Conservation (phyloP, 352 stramenopile genomes). For the Phytophthora idaei region DNA sequence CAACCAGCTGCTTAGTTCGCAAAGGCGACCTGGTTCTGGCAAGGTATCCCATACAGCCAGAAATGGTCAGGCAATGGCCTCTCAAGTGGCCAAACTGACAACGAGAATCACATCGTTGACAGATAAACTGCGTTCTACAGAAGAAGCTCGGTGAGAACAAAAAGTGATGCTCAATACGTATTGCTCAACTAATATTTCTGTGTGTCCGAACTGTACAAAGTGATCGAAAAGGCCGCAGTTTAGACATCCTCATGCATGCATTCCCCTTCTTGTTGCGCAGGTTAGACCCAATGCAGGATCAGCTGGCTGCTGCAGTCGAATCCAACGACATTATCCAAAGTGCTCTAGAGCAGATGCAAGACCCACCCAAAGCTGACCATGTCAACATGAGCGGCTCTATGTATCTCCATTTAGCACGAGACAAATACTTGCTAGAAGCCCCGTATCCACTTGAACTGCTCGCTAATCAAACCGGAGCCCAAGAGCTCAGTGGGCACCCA, state of each 20-base stretch:
- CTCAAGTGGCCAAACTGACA: slow-evolving; percentile 16
- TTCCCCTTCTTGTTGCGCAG: slow-evolving; percentile 53
- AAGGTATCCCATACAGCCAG: slow-evolving; percentile 8
- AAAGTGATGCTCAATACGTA: not conserved
- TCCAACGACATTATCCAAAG: slow-evolving; percentile 59
- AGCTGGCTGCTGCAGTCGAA: slow-evolving; percentile 44
- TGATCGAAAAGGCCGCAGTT: slow-evolving; percentile 47
- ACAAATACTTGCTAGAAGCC: slow-evolving; percentile 50
- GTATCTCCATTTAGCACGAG: slow-evolving; percentile 48
- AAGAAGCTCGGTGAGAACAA: slow-evolving; percentile 44
- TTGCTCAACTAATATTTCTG: slow-evolving; percentile 1
- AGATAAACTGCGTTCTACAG: slow-evolving; percentile 41
- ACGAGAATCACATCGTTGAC: slow-evolving; percentile 36
- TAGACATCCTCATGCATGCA: slow-evolving; percentile 50
- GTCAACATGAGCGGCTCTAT: slow-evolving; percentile 17
- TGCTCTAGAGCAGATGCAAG: slow-evolving; percentile 52
- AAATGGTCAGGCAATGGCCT: slow-evolving; percentile 10
- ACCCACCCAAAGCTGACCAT: not conserved
- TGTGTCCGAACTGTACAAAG: slow-evolving; percentile 23
- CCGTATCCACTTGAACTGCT: slow-evolving; percentile 58
- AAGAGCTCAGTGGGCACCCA: slow-evolving; percentile 41
- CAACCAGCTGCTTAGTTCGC: slow-evolving; percentile 28
- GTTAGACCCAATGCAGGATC: slow-evolving; percentile 56
- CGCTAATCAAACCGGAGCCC: slow-evolving; percentile 41
- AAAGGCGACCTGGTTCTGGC: slow-evolving; percentile 10